Evolutionary conservation across 306 rosid genomes (phyloP).

Genomic region (Trifolium subterraneum): DNA sequence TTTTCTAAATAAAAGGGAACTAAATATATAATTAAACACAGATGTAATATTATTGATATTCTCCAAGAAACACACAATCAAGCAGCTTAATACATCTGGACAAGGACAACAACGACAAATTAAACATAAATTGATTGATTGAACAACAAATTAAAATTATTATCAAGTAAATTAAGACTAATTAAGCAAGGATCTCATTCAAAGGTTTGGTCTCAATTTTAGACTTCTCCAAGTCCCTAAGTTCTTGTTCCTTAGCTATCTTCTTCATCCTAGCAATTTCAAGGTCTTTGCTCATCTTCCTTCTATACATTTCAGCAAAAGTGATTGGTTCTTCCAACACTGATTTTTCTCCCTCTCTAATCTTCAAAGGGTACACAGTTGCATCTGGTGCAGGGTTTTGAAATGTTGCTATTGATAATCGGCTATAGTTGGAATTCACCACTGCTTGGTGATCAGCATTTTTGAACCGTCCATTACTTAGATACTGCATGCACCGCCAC

Average conservation of each 20-base stretch:
- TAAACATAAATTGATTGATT: no score
- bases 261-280: conserved; percentile 73
- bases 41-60: no score
- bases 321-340: conserved; percentile 68
- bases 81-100: no score
- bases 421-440: conserved; percentile 76
- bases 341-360: conserved; percentile 68
- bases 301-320: conserved; percentile 74
- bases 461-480: conserved; percentile 93
- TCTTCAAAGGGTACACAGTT: conserved; percentile 66
- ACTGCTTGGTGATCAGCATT: conserved; percentile 95
- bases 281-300: conserved; percentile 74
- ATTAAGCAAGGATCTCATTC: conserved; percentile 58
- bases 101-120: no score
- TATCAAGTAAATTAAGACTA: no score
- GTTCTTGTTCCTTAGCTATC: conserved; percentile 57
- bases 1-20: no score
- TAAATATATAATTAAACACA: no score
- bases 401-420: conserved; percentile 90
- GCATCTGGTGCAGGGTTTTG: conserved; percentile 84
- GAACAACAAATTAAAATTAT: no score
- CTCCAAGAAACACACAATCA: no score
- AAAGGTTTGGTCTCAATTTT: conserved; percentile 47
- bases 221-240: conserved; percentile 26
- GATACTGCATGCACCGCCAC: conserved; percentile 45